Conservation (phyloP, 2,329 filamentous ascomycete species). For the Pseudocercospora macadamiae region DNA sequence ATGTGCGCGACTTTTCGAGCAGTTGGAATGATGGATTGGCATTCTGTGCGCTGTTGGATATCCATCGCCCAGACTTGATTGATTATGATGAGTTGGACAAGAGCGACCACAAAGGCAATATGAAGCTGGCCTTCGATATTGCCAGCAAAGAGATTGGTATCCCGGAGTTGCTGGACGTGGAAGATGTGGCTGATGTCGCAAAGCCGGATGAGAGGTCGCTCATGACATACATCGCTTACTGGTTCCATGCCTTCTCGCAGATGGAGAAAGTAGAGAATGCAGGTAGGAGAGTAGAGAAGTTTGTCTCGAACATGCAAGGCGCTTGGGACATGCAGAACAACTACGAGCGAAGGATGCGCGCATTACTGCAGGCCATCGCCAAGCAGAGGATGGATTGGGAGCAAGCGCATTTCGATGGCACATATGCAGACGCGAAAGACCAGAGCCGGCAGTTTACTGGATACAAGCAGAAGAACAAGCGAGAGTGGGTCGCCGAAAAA, state of each 20-base stretch:
- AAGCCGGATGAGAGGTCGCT: conserved; percentile 94
- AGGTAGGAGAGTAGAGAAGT: conserved; percentile 94
- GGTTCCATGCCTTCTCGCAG: conserved; percentile 99
- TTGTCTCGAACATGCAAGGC: conserved; percentile 97
- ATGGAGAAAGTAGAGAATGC: conserved; percentile 99
- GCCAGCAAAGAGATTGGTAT: conserved; percentile 96
- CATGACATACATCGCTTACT: conserved; percentile 99
- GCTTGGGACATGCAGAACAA: conserved; percentile 99
- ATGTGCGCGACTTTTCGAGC: conserved; percentile 89
- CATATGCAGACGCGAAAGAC: conserved; percentile 87
- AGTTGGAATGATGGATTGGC: conserved; percentile 98
- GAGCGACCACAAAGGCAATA: conserved; percentile 90
- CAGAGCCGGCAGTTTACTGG: conserved; percentile 79
- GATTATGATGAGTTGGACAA: conserved; percentile 96
- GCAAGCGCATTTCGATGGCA: conserved; percentile 81
- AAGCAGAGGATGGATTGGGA: conserved; percentile 77
- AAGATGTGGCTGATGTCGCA: conserved; percentile 95
- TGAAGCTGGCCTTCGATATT: conserved; percentile 97
- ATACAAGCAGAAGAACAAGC: conserved; percentile 91
- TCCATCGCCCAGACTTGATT: conserved; percentile 94
- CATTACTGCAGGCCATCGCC: conserved; percentile 73
- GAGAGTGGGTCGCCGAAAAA: conserved; percentile 97
- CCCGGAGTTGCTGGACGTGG: conserved; percentile 90
- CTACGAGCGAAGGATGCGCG: conserved; percentile 88
- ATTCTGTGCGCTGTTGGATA: conserved; percentile 94